Conservation (phyloP, 441 rosid species). For the Eruca vesicaria region DNA sequence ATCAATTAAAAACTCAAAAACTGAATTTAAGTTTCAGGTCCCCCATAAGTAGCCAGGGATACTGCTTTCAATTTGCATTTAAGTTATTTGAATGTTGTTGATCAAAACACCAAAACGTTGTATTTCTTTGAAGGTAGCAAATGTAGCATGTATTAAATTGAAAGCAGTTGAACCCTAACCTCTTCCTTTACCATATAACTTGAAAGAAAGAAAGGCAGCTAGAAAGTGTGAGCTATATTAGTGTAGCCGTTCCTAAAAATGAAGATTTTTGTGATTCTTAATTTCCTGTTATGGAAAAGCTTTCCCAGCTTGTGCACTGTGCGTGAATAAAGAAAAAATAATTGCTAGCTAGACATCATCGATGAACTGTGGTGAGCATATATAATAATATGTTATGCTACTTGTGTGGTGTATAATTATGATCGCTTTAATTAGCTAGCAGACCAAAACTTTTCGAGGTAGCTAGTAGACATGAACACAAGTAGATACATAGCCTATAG, state of each 20-base stretch:
- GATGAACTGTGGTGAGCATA: slow-evolving; percentile 6
- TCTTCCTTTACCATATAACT: slow-evolving; percentile 19
- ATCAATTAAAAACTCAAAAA: no score
- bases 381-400: slow-evolving; percentile 6
- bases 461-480: slow-evolving; percentile 28
- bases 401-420: slow-evolving; percentile 9
- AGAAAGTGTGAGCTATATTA: slow-evolving; percentile 22
- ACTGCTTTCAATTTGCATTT: not conserved
- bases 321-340: slow-evolving; percentile 16
- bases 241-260: slow-evolving; percentile 12
- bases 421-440: slow-evolving; percentile 28
- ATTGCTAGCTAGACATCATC: slow-evolving; percentile 16
- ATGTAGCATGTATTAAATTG: not conserved
- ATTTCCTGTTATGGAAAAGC: slow-evolving; percentile 35
- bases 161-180: not conserved
- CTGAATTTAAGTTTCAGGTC: no score
- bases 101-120: not conserved
- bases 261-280: slow-evolving; percentile 21
- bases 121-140: not conserved
- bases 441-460: slow-evolving; percentile 28
- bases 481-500: slow-evolving; percentile 27
- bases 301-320: slow-evolving; percentile 21
- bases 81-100: not conserved
- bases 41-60: no score
- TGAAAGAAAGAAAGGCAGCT: slow-evolving; percentile 29